Evolutionary conservation across 495 filamentous ascomycete species (phyloP), one percentile per base, ranked within the genome.

Genomic region (Penicillium paradoxum): DNA sequence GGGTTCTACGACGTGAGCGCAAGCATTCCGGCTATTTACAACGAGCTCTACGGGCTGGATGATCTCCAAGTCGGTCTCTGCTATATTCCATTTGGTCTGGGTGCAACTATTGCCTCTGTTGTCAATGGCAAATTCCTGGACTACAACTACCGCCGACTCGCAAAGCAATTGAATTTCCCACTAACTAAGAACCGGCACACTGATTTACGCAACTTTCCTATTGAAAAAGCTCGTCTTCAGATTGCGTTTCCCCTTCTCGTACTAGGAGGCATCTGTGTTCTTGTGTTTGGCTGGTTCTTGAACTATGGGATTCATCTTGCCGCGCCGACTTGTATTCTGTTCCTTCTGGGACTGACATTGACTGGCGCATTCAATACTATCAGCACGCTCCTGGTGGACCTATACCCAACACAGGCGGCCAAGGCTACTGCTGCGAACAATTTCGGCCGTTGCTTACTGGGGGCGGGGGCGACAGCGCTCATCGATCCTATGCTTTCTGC

Each of bases 121-220:
- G 83, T 88, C 55, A 90, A 91, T 64, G 92, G 92, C 54, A 90
- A 92, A 67, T 87, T 95, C 62, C 53, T 80, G 55, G 78, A 80
- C 49, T 55, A 55, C 18, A 78, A 79, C 48, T 81, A 75, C 59
- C 66, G 67, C n/a, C 60, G 63, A 6, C 58, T 68, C 4, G 77
- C 76, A 5, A 62, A 57, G 29, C 38, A 57, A 6, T 48, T 62
- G 13, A 74, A 75, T 3, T 62, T 85, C 24, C 71, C 69, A 3
- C 60, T 83, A 21, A 71, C 78, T 19, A 73, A 72, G 32, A 77
- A 75, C 43, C 75, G 76, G 2, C 73, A 76, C 11, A 73, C 77
- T 34, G 77, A 85, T 47, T 64, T 84, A 14, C 57, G 59, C 2
- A 66, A 74, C 5, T 88, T 86, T 36, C 85, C 85, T 8, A 80